phyloP scores from a whole-genome alignment of 2,329 filamentous ascomycete genomes.

The Beauveria varroae region DNA sequence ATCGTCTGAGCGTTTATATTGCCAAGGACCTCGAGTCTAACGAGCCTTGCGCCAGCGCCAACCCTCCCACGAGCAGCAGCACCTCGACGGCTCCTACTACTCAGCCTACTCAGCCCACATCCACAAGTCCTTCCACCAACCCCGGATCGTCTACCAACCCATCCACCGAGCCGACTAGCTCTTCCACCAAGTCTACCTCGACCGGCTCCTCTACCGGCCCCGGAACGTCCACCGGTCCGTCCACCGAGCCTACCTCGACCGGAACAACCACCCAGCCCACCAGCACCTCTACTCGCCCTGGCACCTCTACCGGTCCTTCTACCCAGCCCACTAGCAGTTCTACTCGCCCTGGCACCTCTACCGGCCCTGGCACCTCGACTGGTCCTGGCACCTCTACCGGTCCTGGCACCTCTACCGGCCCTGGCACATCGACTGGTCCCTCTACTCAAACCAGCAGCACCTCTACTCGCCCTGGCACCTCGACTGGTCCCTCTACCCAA shows the following conservation, averaged over 20 bases:
- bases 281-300: neutral
- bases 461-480: neutral
- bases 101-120: slow-evolving; percentile 2
- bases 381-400: neutral
- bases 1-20: slow-evolving; percentile 37
- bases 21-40: slow-evolving; percentile 41
- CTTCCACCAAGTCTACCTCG: slow-evolving; percentile 4
- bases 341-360: slow-evolving; percentile 6
- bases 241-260: neutral
- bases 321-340: neutral
- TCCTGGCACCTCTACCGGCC: neutral
- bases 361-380: slow-evolving; percentile 2
- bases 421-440: slow-evolving; percentile 1
- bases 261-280: slow-evolving; percentile 11
- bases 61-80: slow-evolving; percentile 20
- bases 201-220: slow-evolving; percentile 12
- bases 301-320: slow-evolving; percentile 6
- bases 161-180: slow-evolving; percentile 6
- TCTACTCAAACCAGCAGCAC: neutral
- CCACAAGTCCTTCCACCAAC: neutral
- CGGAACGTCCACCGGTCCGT: slow-evolving; percentile 1
- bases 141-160: neutral
- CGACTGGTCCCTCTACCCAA: neutral
- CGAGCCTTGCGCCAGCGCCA: slow-evolving; percentile 37
- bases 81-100: slow-evolving; percentile 9